Base-by-base conservation (phyloP, 2,329 filamentous ascomycete genomes). In the Rugonectria rugulosa region DNA sequence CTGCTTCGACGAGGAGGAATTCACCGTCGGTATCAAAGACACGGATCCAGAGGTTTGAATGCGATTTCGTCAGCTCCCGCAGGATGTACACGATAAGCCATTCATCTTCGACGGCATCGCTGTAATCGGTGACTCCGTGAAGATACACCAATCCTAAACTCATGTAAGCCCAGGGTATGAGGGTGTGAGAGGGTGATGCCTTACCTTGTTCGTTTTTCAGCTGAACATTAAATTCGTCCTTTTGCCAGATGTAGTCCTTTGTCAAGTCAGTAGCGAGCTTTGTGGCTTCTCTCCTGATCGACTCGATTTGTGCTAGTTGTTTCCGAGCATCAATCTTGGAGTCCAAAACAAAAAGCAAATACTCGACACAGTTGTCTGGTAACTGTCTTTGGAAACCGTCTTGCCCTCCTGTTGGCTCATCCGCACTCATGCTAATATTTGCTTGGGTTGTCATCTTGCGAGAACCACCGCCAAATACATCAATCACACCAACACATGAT, bases 41-140 rank as follows among this genome's bases (percentile, higher is more conserved):
- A 43, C 90, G 87, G 41, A 92, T 84, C 93, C 94, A 99, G 7
- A 92, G 79, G 56, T 89, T 81, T 5, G 85, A 79, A 66, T 90
- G 90, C 31, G 83, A 80, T 64, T 82, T 89, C 64, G 88, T 93
- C 64, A 98, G 77, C 74, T 96, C 89, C 38, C 90, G 86, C 24
- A 99, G 79, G 5, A 98, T 77, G 75, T 93, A 97, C 17, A 98
- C 93, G 56, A 98, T 88, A 6, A 98, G 83, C 96, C 95, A 99
- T 77, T 99, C 96, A 67, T 99, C 95, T 68, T 97, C 94, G 4
- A 98, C 88, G 0, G 92, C 95, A 73, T 99, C 96, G 8, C 94
- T 93, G 68, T 92, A 98, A 70, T 94, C 90, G 1, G 92, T 95
- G 46, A 81, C 79, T 17, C 94, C 94, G 60, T 86, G 83, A 6